Evolutionary conservation across 2,329 filamentous ascomycete species (phyloP).

Genomic region (Taxawa tesnikishii): DNA sequence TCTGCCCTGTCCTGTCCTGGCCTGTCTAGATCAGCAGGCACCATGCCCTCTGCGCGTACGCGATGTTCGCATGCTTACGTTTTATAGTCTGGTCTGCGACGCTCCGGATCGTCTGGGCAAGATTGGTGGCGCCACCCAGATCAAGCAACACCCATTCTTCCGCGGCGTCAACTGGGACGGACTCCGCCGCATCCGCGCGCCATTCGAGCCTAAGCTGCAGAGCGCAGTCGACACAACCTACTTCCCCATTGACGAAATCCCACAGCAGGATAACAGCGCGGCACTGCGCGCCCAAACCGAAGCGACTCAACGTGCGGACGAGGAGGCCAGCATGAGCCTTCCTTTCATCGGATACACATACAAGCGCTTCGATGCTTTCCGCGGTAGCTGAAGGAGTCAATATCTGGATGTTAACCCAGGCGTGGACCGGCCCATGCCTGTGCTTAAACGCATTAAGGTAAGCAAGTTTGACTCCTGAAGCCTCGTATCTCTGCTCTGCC

Average conservation of each 20-base stretch:
- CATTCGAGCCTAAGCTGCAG: conserved; percentile 86
- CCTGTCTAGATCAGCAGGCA: no score
- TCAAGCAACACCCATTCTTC: conserved; percentile 94
- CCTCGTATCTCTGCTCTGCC: no score
- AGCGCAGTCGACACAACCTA: conserved; percentile 95
- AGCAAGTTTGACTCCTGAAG: no score
- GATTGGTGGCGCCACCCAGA: conserved; percentile 70
- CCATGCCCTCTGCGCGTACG: background rate
- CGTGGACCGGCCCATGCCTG: no score
- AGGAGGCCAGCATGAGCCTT: conserved; percentile 87
- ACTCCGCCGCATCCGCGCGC: conserved; percentile 81
- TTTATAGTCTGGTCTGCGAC: conserved; percentile 75
- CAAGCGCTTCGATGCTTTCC: conserved; percentile 77
- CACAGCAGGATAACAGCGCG: conserved; percentile 87
- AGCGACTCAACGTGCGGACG: conserved; percentile 61
- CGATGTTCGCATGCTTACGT: conserved; percentile 3
- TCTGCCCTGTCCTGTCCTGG: conserved; percentile 3
- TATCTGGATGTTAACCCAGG: no score
- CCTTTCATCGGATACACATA: conserved; percentile 96
- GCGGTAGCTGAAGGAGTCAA: conserved; percentile 17
- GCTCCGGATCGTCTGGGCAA: conserved; percentile 83
- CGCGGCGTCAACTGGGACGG: conserved; percentile 91
- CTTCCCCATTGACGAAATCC: conserved; percentile 97
- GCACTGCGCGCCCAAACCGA: conserved; percentile 73
- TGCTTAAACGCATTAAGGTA: no score